phyloP scores from a whole-genome alignment of 2,329 filamentous ascomycete genomes.

The Lomentospora prolificans region DNA sequence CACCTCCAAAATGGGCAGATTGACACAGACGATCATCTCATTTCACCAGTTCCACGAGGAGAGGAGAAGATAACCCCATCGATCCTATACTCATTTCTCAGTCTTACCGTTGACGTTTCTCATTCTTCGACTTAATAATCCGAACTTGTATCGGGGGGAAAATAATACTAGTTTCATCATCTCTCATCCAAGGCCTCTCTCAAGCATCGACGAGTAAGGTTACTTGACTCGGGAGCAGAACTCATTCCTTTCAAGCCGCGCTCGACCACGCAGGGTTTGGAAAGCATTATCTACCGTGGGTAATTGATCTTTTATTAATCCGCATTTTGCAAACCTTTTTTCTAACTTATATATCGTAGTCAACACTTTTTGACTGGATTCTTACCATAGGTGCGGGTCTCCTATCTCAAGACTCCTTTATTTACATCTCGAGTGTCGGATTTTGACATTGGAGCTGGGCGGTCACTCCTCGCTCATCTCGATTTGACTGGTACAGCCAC shows the following conservation, averaged over 20 bases:
- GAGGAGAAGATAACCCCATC: background rate
- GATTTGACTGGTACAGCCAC: too few relatives aligned
- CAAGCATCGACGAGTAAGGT: background rate
- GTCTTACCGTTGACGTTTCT: background rate
- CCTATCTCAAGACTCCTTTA: too few relatives aligned
- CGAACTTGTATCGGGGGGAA: background rate
- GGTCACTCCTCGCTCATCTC: too few relatives aligned
- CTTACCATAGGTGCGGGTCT: too few relatives aligned
- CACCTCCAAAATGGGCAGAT: background rate
- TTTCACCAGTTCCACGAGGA: background rate
- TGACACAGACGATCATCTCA: background rate
- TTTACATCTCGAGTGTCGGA: too few relatives aligned
- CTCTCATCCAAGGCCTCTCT: background rate
- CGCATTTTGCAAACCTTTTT: too few relatives aligned
- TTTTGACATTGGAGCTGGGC: too few relatives aligned
- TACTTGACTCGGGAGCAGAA: background rate
- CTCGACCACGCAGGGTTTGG: too few relatives aligned
- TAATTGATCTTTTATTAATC: too few relatives aligned
- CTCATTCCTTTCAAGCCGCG: constrained; percentile 7
- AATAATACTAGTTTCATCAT: background rate
- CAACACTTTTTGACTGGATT: too few relatives aligned
- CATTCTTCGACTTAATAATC: background rate
- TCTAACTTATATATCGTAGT: too few relatives aligned
- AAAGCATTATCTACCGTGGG: too few relatives aligned
- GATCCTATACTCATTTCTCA: background rate